Evolutionary conservation across 208 protist genomes (phyloP).

Genomic region (Wallacemonas sp.): DNA sequence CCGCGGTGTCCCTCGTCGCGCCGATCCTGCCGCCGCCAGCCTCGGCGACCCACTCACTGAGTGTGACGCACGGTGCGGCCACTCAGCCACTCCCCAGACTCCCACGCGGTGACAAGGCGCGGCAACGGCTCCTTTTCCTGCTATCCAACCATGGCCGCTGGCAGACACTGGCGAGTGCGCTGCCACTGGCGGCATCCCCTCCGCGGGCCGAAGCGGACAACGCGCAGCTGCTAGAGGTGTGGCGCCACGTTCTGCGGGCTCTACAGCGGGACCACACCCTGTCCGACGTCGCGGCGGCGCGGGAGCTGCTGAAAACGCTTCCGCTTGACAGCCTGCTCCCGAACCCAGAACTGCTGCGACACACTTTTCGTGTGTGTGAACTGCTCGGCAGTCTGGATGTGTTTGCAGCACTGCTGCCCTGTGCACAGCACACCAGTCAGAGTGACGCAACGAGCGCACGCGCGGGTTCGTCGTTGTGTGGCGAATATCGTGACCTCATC

Average conservation of each 20-base stretch:
- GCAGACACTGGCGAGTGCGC: constrained; percentile 1
- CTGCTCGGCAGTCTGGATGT: constrained; percentile 16
- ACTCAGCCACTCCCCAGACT: neutral
- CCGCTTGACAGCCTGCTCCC: neutral
- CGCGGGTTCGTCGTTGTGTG: neutral
- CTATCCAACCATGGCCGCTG: constrained; percentile 21
- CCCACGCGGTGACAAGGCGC: neutral
- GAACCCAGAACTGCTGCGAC: constrained; percentile 1
- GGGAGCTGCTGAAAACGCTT: neutral
- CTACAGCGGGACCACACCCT: constrained; percentile 10
- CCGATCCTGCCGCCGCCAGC: constrained; percentile 14
- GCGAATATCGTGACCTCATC: constrained; percentile 17
- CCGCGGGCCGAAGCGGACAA: neutral
- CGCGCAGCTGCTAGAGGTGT: constrained; percentile 1
- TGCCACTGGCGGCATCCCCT: neutral
- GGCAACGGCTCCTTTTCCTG: neutral
- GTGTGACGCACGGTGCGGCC: neutral
- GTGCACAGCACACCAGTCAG: neutral
- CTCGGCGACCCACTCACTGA: neutral
- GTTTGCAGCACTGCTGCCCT: constrained; percentile 1
- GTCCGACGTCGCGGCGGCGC: neutral
- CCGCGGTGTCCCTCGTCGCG: constrained; percentile 13
- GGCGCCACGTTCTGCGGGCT: constrained; percentile 19
- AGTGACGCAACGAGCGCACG: neutral
- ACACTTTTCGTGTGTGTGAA: constrained; percentile 16